A percentile compares a stretch with the other conserved stretches of the same genome.
These are phyloP conservation scores for Globisporangium recalcitrans DNA, from an alignment of 352 stramenopile genomes.

Conservation along the genomic window DNA sequence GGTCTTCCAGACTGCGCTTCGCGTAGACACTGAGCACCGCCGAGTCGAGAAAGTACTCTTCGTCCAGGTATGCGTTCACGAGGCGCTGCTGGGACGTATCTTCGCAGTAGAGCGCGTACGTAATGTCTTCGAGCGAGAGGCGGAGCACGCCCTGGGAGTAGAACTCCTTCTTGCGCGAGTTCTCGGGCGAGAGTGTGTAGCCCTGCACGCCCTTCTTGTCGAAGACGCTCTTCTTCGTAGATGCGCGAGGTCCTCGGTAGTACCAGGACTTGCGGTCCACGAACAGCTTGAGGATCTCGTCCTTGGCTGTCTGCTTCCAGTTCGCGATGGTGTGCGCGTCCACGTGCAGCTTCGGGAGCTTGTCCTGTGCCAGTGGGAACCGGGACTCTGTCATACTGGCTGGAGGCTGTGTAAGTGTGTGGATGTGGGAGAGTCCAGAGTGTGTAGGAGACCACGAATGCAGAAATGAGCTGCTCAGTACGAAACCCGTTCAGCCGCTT, in stretches of 20 bases:
- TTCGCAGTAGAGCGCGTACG: conserved; percentile 41
- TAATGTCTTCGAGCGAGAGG: conserved; percentile 24
- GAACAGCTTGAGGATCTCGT: conserved; percentile 4
- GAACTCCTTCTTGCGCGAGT: conserved; percentile 12
- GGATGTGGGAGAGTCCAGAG: neutral
- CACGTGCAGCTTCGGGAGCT: conserved; percentile 5
- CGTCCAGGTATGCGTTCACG: conserved; percentile 22
- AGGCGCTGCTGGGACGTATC: conserved; percentile 32
- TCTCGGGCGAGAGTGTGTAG: neutral
- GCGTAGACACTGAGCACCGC: conserved; percentile 39
- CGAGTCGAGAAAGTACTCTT: conserved; percentile 28
- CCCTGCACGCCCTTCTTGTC: conserved; percentile 8
- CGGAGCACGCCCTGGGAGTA: conserved; percentile 12
- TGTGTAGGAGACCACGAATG: conserved; percentile 6
- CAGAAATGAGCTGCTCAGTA: neutral
- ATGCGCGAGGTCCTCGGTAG: neutral
- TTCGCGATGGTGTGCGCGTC: neutral
- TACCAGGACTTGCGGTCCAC: conserved; percentile 8
- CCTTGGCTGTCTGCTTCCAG: neutral
- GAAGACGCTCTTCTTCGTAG: conserved; percentile 7
- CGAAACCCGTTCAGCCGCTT: neutral
- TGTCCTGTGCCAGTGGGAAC: conserved; percentile 2
- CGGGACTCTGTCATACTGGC: neutral
- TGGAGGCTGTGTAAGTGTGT: neutral
- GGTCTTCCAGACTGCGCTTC: conserved; percentile 22